Base-by-base conservation (phyloP, 306 rosid species). In the Pueraria montana region DNA sequence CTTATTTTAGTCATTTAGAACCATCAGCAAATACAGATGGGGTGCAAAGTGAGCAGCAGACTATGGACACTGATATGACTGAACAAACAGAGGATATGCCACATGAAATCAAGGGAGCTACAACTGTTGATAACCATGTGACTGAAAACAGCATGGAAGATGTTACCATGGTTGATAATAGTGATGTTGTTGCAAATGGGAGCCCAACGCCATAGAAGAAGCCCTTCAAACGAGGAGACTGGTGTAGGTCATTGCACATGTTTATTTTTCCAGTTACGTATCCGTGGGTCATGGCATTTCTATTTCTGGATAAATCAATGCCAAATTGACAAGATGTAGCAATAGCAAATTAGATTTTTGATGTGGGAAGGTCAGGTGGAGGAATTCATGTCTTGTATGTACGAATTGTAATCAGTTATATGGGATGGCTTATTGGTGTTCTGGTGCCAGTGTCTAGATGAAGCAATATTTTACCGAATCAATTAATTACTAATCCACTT, bases 111-210 rank as follows among this genome's bases (percentile, higher is more conserved):
- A 8, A 58, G 48, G 87, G 73, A 48, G 52, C 83, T 80, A 11
- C 79, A 77, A 52, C 40, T 59, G 75, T 32, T 49, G 90, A 84
- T 77, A 26, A 72, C 72, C 72, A 58, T 66, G 79, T 49, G 11
- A 1, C 32, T 45, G 85, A 80, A 63, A 76, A 32, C 59, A 84
- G 45, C 21, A 1, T 5, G 63, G 86, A 65, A 4, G 88, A 59
- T 79, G 83, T 13, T 70, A 36, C 76, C 14, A 65, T 67, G 74
- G 78, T 27, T 64, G 90, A 49, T 4, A 8, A 61, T 14, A 76
- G 58, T 82, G 81, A 61, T 34, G 46, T 56, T 74, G 71, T 43
- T 26, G 80, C 80, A 52, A 77, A 84, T 38, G 89, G 81, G 78
- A 69, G 38, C 42, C 36, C 83, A 55, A 11, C 50, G 46, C 72